Evolutionary conservation across 345 rosid species (phyloP).

Genomic region (Microthlaspi erraticum): DNA sequence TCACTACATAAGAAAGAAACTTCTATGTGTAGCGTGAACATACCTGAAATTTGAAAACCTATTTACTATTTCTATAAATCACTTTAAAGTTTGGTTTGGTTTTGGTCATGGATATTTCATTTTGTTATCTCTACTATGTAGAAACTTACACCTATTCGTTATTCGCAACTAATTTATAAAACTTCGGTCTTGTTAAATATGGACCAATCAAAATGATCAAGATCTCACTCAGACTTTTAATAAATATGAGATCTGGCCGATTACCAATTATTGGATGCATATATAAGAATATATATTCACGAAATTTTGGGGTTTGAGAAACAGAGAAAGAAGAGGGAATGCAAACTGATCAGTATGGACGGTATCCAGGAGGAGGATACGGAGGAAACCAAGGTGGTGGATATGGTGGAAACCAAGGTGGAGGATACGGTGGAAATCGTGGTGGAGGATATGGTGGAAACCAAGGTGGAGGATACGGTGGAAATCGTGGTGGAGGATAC

Average conservation of each 20-base stretch:
- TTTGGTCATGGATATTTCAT: constrained; percentile 4
- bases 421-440: background rate
- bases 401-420: constrained; percentile 2
- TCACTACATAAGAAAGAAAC: background rate
- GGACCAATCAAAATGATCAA: background rate
- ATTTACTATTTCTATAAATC: background rate
- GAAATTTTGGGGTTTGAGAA: background rate
- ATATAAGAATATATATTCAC: background rate
- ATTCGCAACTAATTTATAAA: background rate
- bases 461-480: constrained; percentile 1
- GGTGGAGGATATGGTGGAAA: background rate
- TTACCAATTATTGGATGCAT: background rate
- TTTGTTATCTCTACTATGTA: background rate
- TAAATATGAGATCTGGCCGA: background rate
- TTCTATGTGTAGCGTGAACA: background rate
- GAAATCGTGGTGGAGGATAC: constrained; percentile 8
- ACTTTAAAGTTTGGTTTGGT: background rate
- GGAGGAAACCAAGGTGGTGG: constrained; percentile 13
- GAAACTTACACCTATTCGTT: background rate
- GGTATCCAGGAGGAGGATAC: constrained; percentile 16
- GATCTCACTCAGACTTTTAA: background rate
- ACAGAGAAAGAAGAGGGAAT: background rate
- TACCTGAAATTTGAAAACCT: background rate
- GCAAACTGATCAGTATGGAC: constrained; percentile 30
- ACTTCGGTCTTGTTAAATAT: background rate